A percentile compares a stretch with the other conserved stretches of the same genome.
Conservation (phyloP, 1,139 yeast genomes). For the Candida sp. region DNA sequence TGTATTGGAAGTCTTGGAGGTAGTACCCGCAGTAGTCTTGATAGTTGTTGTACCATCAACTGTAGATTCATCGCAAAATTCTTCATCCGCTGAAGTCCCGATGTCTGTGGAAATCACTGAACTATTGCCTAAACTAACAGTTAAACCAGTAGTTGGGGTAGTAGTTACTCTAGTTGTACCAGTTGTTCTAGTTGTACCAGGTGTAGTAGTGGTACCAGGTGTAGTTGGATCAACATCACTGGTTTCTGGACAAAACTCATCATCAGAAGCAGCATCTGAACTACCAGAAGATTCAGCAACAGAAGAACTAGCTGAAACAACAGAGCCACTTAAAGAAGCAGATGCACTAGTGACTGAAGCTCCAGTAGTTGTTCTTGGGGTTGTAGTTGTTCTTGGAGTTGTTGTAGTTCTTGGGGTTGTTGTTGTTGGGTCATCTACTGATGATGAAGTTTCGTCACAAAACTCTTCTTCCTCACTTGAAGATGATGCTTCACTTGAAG, state of each 20-base stretch:
- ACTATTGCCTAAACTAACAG: neutral
- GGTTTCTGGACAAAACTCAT: neutral
- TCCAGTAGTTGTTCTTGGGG: too few relatives aligned
- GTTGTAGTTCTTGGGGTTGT: too few relatives aligned
- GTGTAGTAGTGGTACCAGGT: too few relatives aligned
- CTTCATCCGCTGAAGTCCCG: neutral
- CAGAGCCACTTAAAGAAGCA: slow-evolving; percentile 1
- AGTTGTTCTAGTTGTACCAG: slow-evolving; percentile 3
- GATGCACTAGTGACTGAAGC: neutral
- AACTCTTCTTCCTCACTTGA: neutral
- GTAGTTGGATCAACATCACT: slow-evolving; percentile 4
- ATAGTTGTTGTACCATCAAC: neutral
- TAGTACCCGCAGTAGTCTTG: neutral
- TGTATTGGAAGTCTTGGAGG: too few relatives aligned
- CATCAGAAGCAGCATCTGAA: neutral
- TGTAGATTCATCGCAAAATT: neutral
- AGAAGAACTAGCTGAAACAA: slow-evolving; percentile 1
- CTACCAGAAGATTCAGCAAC: too few relatives aligned
- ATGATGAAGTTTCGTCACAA: too few relatives aligned
- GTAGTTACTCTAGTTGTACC: slow-evolving; percentile 3
- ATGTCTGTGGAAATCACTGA: slow-evolving; percentile 1
- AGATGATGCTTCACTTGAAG: neutral
- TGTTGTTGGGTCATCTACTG: too few relatives aligned
- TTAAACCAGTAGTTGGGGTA: slow-evolving; percentile 1
- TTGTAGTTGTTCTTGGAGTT: too few relatives aligned